Percentiles rank a stretch among this genome's conserved stretches.
Conservation (phyloP, 768 basidiomycete species). For the Porpolomopsis calyptriformis region DNA sequence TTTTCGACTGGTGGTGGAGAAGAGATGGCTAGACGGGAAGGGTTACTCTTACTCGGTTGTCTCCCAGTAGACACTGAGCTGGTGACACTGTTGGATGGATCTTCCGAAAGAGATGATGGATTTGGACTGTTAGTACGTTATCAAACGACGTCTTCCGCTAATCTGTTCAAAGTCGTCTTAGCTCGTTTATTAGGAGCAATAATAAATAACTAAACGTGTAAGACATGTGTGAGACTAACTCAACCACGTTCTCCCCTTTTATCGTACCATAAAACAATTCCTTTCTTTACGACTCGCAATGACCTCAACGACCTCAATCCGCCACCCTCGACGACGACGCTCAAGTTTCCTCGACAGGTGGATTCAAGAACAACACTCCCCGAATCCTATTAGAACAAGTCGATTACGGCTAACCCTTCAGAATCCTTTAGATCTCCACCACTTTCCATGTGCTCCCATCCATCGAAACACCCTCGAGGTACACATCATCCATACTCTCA, state of each 20-base stretch:
- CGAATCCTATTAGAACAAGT: neutral
- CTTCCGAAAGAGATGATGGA: conserved; percentile 12
- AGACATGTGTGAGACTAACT: too few species aligned
- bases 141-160: conserved; percentile 53
- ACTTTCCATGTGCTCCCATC: neutral
- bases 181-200: too few species aligned
- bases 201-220: too few species aligned
- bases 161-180: conserved; percentile 39
- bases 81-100: conserved; percentile 73
- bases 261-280: too few species aligned
- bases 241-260: too few species aligned
- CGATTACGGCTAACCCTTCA: neutral
- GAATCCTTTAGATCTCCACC: neutral
- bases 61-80: conserved; percentile 91
- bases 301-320: too few species aligned
- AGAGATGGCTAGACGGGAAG: conserved; percentile 72
- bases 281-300: too few species aligned
- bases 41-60: conserved; percentile 69
- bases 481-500: too few species aligned
- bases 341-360: conserved; percentile 46
- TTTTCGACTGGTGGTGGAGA: conserved; percentile 92
- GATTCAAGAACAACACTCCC: conserved; percentile 39
- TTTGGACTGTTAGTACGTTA: conserved; percentile 56
- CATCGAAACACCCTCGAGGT: too few species aligned
- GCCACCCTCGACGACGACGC: conserved; percentile 30